Percentiles rank a stretch among this genome's conserved stretches.
Conservation (phyloP, 768 basidiomycete species). For the Psilocybe sp. region DNA sequence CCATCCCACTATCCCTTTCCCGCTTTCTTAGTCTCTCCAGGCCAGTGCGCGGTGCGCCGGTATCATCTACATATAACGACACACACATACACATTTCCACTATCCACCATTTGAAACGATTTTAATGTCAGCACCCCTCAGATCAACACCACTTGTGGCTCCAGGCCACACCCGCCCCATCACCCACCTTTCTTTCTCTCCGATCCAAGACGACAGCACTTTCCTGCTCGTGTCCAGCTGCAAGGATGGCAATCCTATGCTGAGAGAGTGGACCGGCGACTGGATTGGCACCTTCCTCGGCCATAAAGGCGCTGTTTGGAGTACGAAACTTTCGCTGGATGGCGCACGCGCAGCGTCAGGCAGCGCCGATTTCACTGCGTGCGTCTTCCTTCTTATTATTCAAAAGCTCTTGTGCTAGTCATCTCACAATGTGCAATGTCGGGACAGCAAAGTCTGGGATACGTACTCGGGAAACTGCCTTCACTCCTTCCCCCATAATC, state of each 20-base stretch:
- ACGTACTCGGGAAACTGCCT: constrained; percentile 83
- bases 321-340: constrained; percentile 86
- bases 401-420: constrained; percentile 5
- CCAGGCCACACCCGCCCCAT: constrained; percentile 87
- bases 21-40: constrained; percentile 22
- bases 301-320: constrained; percentile 96
- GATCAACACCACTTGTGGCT: constrained; percentile 77
- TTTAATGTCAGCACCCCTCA: constrained; percentile 61
- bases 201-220: constrained; percentile 77
- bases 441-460: constrained; percentile 89
- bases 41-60: constrained; percentile 56
- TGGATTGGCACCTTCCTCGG: constrained; percentile 95
- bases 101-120: constrained; percentile 23
- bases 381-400: constrained; percentile 28
- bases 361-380: constrained; percentile 98
- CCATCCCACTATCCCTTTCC: constrained; percentile 12
- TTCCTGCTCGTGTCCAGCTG: constrained; percentile 94
- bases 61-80: constrained; percentile 38
- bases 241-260: constrained; percentile 98
- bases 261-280: constrained; percentile 96
- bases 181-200: constrained; percentile 91
- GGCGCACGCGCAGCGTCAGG: constrained; percentile 86
- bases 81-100: constrained; percentile 15
- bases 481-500: constrained; percentile 97
- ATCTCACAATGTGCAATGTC: constrained; percentile 3